These are phyloP conservation scores for Calonectria henricotiae DNA, from an alignment of 2,329 filamentous ascomycete species.

Conservation along the genomic window DNA sequence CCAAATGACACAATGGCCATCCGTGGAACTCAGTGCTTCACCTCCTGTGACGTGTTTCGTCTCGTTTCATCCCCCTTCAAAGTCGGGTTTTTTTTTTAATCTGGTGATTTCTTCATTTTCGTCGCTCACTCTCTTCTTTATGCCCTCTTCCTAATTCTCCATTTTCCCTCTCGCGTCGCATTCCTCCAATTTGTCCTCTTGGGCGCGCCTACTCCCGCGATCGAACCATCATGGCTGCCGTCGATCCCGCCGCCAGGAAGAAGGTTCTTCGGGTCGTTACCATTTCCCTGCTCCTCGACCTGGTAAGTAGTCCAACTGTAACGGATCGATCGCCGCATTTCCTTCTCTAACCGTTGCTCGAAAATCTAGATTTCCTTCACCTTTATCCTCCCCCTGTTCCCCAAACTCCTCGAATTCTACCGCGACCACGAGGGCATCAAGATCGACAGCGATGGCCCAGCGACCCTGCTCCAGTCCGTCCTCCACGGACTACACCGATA, in stretches of 20 bases:
- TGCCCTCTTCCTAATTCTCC: not conserved
- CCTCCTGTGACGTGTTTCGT: slow-evolving; percentile 41
- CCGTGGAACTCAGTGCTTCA: slow-evolving; percentile 43
- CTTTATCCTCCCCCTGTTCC: slow-evolving; percentile 97
- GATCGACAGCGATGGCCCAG: slow-evolving; percentile 63
- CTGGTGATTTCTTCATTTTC: slow-evolving; percentile 2
- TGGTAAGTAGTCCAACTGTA: slow-evolving; percentile 72
- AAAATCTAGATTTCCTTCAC: slow-evolving; percentile 90
- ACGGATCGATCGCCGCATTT: not conserved
- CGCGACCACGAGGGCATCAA: slow-evolving; percentile 82
- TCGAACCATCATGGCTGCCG: slow-evolving; percentile 59
- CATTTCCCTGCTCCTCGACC: slow-evolving; percentile 88
- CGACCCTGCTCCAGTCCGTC: slow-evolving; percentile 83
- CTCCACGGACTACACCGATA: slow-evolving; percentile 91
- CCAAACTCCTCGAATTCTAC: slow-evolving; percentile 96
- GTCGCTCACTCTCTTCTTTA: slow-evolving; percentile 7
- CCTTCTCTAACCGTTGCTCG: slow-evolving; percentile 31
- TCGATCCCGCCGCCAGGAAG: slow-evolving; percentile 77
- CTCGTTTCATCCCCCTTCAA: slow-evolving; percentile 29
- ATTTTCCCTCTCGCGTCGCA: not conserved
- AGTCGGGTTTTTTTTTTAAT: slow-evolving; percentile 4
- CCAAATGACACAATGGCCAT: slow-evolving; percentile 40
- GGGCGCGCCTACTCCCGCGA: slow-evolving; percentile 20
- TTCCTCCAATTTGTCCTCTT: slow-evolving; percentile 29
- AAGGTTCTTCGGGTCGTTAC: slow-evolving; percentile 90